A percentile compares a stretch with the other conserved stretches of the same genome.
phyloP scores from a whole-genome alignment of 306 rosid species.

The Cucurbita pepo region DNA sequence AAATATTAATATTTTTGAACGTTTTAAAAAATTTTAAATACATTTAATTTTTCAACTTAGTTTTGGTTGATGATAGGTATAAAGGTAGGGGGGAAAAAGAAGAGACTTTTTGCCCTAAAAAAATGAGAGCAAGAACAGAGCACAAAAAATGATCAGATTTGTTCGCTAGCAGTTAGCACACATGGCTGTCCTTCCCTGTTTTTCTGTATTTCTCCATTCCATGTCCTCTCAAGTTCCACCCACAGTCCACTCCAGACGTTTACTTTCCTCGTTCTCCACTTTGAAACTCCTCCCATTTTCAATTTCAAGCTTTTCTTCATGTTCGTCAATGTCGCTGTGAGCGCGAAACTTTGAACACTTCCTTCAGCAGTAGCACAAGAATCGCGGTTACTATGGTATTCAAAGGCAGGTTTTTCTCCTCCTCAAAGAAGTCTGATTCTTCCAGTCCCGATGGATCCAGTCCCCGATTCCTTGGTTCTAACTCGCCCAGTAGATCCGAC shows the following conservation, averaged over 20 bases:
- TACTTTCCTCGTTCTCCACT: neutral
- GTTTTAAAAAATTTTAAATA: too few species aligned
- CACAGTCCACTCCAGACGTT: neutral
- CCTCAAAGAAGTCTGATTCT: slow-evolving; percentile 70
- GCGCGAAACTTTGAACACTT: slow-evolving; percentile 5
- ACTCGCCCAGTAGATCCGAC: slow-evolving; percentile 78
- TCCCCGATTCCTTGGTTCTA: slow-evolving; percentile 52
- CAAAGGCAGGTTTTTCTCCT: slow-evolving; percentile 87
- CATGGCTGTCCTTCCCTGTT: neutral
- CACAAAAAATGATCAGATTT: neutral
- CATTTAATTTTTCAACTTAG: too few species aligned
- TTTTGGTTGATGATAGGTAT: too few species aligned
- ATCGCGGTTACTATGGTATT: slow-evolving; percentile 51
- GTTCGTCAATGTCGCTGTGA: slow-evolving; percentile 21
- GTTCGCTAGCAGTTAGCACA: neutral
- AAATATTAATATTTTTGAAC: too few species aligned
- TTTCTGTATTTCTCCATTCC: neutral
- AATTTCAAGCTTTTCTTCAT: neutral
- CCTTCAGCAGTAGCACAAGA: neutral
- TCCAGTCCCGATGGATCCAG: slow-evolving; percentile 76
- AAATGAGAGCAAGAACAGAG: neutral
- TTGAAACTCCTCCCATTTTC: neutral
- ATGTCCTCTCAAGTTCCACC: neutral
- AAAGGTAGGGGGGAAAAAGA: neutral
- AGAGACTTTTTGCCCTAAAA: too few species aligned